phyloP scores from a whole-genome alignment of 495 filamentous ascomycete genomes.

The Trichoderma gamsii region DNA sequence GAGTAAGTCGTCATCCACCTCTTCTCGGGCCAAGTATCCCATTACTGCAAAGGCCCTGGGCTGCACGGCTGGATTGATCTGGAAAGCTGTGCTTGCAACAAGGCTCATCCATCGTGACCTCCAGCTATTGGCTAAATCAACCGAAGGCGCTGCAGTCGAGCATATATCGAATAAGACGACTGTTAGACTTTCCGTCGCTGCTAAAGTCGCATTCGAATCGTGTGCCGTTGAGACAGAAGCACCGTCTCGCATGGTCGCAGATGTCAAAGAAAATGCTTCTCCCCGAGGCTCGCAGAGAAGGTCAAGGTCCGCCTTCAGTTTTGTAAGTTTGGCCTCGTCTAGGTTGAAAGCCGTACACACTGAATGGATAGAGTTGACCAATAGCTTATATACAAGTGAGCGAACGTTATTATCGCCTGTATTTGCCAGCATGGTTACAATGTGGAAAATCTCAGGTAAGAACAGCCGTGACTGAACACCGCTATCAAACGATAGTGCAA shows the following conservation, averaged over 20 bases:
- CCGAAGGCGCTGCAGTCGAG: constrained; percentile 52
- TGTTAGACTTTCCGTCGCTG: constrained; percentile 48
- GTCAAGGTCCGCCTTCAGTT: constrained; percentile 48
- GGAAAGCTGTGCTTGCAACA: constrained; percentile 63
- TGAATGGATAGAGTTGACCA: constrained; percentile 59
- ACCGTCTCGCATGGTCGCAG: constrained; percentile 35
- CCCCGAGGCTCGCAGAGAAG: constrained; percentile 50
- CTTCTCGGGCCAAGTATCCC: constrained; percentile 60
- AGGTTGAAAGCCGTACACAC: constrained; percentile 56
- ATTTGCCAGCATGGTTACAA: constrained; percentile 61
- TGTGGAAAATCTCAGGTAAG: constrained; percentile 60
- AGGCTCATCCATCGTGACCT: constrained; percentile 66
- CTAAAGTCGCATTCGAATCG: constrained; percentile 42
- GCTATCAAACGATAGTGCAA: constrained; percentile 59
- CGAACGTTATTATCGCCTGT: constrained; percentile 51
- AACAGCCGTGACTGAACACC: constrained; percentile 57
- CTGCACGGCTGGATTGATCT: constrained; percentile 64
- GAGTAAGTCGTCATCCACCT: constrained; percentile 62
- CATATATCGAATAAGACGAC: constrained; percentile 56
- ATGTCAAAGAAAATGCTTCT: constrained; percentile 39
- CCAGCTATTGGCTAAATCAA: constrained; percentile 61
- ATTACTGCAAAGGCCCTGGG: constrained; percentile 62
- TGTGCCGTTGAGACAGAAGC: constrained; percentile 41
- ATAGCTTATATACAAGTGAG: constrained; percentile 50
- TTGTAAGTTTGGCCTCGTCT: constrained; percentile 46